Conservation (phyloP, 2,329 filamentous ascomycete genomes). For the Fusarium sp. region DNA sequence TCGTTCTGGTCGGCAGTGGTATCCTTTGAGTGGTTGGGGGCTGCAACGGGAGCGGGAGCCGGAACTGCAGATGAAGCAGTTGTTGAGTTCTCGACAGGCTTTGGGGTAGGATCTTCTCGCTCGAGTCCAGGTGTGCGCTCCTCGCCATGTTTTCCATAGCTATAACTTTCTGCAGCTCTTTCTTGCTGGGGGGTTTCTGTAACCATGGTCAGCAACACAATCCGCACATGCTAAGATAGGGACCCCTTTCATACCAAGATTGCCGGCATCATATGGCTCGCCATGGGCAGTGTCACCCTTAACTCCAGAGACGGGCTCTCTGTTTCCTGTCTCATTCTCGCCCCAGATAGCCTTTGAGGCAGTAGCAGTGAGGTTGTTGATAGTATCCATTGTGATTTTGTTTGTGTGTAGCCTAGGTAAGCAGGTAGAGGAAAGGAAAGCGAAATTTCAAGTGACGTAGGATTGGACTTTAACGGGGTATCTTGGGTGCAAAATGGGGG, state of each 20-base stretch:
- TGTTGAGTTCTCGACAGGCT: not conserved
- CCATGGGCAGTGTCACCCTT: slow-evolving; percentile 73
- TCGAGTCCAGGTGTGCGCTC: slow-evolving; percentile 13
- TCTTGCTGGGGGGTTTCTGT: slow-evolving; percentile 36
- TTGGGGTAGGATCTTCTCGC: slow-evolving; percentile 7
- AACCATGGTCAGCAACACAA: not conserved
- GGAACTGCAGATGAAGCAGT: slow-evolving; percentile 3
- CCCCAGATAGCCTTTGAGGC: slow-evolving; percentile 59
- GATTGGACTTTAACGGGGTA: slow-evolving; percentile 15
- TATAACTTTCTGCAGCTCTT: slow-evolving; percentile 30
- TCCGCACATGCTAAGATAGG: not conserved
- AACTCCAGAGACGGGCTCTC: slow-evolving; percentile 78
- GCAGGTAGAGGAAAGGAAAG: not conserved
- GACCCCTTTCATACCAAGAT: slow-evolving; percentile 62
- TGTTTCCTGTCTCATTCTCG: slow-evolving; percentile 51
- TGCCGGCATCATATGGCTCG: slow-evolving; percentile 84
- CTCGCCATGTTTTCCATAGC: slow-evolving; percentile 22
- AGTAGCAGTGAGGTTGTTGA: slow-evolving; percentile 64
- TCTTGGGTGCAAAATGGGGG: slow-evolving; percentile 14
- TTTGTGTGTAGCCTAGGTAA: not conserved
- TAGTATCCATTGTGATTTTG: slow-evolving; percentile 67
- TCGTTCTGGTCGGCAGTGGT: slow-evolving; percentile 52
- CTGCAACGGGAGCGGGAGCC: not conserved
- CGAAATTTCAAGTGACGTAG: not conserved
- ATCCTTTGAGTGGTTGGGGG: slow-evolving; percentile 26